Base-by-base conservation (phyloP, 352 stramenopile species). In the Pythium aristosporum region DNA sequence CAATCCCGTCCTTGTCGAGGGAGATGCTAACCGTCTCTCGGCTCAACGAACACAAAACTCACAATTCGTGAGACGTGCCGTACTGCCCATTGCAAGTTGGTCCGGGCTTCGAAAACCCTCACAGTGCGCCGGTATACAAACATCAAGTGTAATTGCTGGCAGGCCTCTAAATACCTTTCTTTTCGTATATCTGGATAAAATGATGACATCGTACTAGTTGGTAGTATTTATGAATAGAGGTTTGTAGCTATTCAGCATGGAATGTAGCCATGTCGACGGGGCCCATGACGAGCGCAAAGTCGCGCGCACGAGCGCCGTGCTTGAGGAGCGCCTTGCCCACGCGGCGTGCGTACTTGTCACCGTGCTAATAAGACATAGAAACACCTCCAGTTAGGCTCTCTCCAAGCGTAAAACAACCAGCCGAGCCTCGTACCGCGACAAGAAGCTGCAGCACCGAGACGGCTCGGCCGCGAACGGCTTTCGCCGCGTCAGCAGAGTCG, bases 21-120 rank as follows among this genome's bases (percentile, higher is more conserved):
- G 86, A 96, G 88, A 96, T 96, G 88, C 88, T 96, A 96, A 96
- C 86, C 85, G 73, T 96, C 88, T 96, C 88, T 96, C 88, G 88
- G 86, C 82, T 96, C 88, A 96, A 94, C 88, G 86, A 94, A 96
- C 88, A 96, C 88, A 66, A 63, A n/a, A 0, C 37, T 0, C 0
- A 3, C 1, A 1, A 0, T 5, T 0, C 6, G 15, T 58, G 59
- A 41, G 37, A 10, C 10, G 71, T 74, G 72, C 62, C 25, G 11
- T 75, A 49, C 60, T 55, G 47, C 37, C 68, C 59, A 49, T 7
- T 60, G 44, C 30, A 15, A 11, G 0, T 67, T 80, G 52, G 63
- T 25, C 42, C 0, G 0, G 21, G 47, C 67, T 75, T 88, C 81
- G 58, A 91, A 13, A 57, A 75, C 68, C 69, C 16, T 0, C 10